A percentile compares a stretch with the other conserved stretches of the same genome.
These are phyloP conservation scores for Mucor velutinosus DNA, from an alignment of 371 early-diverging fungal species.

Conservation along the genomic window DNA sequence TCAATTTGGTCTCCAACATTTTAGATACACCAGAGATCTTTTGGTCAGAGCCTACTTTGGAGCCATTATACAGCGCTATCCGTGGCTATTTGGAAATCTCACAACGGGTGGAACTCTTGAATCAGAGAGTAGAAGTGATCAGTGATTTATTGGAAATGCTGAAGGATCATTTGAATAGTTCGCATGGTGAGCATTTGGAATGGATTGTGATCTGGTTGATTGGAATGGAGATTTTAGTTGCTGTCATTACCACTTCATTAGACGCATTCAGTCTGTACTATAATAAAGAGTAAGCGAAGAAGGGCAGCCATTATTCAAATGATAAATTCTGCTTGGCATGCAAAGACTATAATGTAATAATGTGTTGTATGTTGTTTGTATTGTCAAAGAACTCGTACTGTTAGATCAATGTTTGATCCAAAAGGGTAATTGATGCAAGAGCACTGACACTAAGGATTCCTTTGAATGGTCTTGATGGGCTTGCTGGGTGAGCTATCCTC, in stretches of 20 bases:
- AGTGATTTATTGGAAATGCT: conserved; percentile 87
- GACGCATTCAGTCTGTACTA: conserved; percentile 73
- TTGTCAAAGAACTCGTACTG: too few species aligned
- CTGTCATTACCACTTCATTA: conserved; percentile 76
- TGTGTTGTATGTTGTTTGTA: too few species aligned
- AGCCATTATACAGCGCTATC: conserved; percentile 79
- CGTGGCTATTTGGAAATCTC: conserved; percentile 83
- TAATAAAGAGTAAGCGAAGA: conserved; percentile 33
- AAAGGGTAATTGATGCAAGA: too few species aligned
- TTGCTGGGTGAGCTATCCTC: too few species aligned
- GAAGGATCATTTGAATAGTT: conserved; percentile 76
- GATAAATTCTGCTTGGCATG: too few species aligned
- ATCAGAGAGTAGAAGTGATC: conserved; percentile 65
- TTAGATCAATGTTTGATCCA: too few species aligned
- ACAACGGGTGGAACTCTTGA: conserved; percentile 55
- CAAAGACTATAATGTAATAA: too few species aligned
- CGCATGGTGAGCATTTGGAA: conserved; percentile 75
- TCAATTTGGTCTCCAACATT: conserved; percentile 83
- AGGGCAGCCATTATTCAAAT: not conserved
- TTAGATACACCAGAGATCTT: conserved; percentile 89
- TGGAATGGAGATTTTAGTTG: conserved; percentile 80
- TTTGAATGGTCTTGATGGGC: too few species aligned
- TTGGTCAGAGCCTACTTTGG: conserved; percentile 83
- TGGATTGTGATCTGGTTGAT: conserved; percentile 86
- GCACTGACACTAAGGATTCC: too few species aligned